Evolutionary conservation across 1,139 yeast genomes (phyloP), one percentile per base, ranked within the genome.

Genomic region (Taphrina communis): DNA sequence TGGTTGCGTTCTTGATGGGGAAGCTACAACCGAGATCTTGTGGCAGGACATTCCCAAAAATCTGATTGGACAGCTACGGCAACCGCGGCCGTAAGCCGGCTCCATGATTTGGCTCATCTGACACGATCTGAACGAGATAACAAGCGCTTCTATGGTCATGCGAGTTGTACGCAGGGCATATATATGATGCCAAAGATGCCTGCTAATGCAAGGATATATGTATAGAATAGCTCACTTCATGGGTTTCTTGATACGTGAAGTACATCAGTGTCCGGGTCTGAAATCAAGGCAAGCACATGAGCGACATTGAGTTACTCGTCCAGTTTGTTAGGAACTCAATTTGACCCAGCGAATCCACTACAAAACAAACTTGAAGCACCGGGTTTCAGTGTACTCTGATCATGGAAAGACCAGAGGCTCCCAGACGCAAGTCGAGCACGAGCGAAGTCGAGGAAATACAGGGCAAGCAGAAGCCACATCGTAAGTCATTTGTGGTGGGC

Each of bases 401-500:
- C n/a, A 50, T 52, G 58, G 66, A 61, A 7, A 36, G 60, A 19
- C 67, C 67, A 4, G 48, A 39, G 12, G 55, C 44, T 5, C 67
- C 67, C n/a, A 31, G 61, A 17, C 61, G 67, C 9, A 63, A 63
- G 39, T 63, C 67, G 6, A 63, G 67, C 44, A 51, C 67, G 17
- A 44, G 67, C 38, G 67, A 63, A 21, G 42, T 14, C 14, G 61
- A 63, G n/a, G 67, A 63, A 9, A 6, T 38, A 11, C 52, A 39
- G 21, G 58, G 44, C 35, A 63, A 46, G 39, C 42, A 36, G 14
- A 55, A 57, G n/a, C 55, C 53, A 31, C 67, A 63, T 19, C 60
- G 67, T 9, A 63, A 63, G 56, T 35, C 67, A 7, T 63, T 63
- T 21, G 61, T 53, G 9, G 67, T 63, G 5, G 66, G 59, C 8